Evolutionary conservation across 345 rosid genomes (phyloP).

Genomic region (Abelmoschus esculentus): DNA sequence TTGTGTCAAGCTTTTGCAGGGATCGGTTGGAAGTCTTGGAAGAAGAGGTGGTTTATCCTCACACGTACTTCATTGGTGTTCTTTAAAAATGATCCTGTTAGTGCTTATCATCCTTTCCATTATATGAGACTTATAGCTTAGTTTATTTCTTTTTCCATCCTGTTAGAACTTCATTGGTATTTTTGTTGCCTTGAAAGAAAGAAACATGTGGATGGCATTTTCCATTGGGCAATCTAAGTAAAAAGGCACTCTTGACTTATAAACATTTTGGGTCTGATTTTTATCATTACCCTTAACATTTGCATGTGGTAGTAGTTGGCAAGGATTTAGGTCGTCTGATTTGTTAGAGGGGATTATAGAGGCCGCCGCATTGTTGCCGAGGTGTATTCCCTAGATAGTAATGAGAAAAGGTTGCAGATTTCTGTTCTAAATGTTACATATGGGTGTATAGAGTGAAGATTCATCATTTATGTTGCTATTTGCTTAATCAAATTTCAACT

Average conservation of each 20-base stretch:
- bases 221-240: background rate
- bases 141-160: no score
- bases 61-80: slow-evolving; percentile 95
- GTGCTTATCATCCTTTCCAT: slow-evolving; percentile 21
- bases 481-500: no score
- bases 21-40: slow-evolving; percentile 94
- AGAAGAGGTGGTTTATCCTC: slow-evolving; percentile 28
- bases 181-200: background rate
- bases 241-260: background rate
- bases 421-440: no score
- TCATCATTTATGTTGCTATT: no score
- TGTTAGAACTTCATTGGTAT: background rate
- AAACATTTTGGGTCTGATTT: background rate
- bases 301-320: background rate
- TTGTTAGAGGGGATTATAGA: background rate
- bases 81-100: slow-evolving; percentile 95
- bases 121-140: no score
- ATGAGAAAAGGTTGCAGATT: background rate
- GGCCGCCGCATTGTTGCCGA: background rate
- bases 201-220: background rate
- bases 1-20: slow-evolving; percentile 27
- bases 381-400: background rate
- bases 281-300: background rate
- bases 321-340: background rate
- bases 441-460: no score